Evolutionary conservation across 108 stramenopile species (phyloP).

Genomic region (Cyclotella baltica): DNA sequence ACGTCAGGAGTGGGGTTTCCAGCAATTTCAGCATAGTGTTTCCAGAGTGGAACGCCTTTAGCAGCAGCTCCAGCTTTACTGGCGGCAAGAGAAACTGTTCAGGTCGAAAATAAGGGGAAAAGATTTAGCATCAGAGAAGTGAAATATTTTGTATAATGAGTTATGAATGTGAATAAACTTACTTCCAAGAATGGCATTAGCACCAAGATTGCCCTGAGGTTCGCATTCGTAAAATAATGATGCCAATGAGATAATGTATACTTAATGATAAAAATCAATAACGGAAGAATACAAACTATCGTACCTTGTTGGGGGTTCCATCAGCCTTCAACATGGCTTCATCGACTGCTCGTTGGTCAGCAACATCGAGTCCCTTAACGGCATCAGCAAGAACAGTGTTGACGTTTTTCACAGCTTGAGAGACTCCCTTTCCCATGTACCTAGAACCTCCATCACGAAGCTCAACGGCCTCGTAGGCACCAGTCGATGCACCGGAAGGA

Average conservation of each 20-base stretch:
- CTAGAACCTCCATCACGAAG: conserved; percentile 97
- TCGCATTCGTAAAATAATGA: background rate
- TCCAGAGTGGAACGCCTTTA: conserved; percentile 97
- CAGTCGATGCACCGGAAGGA: conserved; percentile 98
- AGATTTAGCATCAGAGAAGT: background rate
- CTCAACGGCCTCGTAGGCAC: conserved; percentile 96
- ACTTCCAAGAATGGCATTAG: conserved; percentile 99
- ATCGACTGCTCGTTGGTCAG: conserved; percentile 94
- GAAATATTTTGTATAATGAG: background rate
- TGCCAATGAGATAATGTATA: background rate
- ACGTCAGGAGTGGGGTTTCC: conserved; percentile 93
- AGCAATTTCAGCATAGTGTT: conserved; percentile 98
- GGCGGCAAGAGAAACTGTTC: conserved; percentile 93
- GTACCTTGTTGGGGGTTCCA: conserved; percentile 95
- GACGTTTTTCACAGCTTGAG: conserved; percentile 94
- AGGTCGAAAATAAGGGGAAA: conserved; percentile 7
- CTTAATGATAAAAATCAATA: background rate
- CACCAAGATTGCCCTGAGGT: conserved; percentile 85
- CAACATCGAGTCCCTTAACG: conserved; percentile 94
- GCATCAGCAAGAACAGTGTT: conserved; percentile 92
- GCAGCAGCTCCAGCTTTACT: conserved; percentile 98
- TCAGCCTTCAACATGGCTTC: conserved; percentile 93
- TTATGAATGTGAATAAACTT: conserved; percentile 38
- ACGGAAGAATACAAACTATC: background rate
- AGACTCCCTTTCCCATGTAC: conserved; percentile 98